Base-by-base conservation (phyloP, 2,329 filamentous ascomycete species). In the Monosporascus sp. region DNA sequence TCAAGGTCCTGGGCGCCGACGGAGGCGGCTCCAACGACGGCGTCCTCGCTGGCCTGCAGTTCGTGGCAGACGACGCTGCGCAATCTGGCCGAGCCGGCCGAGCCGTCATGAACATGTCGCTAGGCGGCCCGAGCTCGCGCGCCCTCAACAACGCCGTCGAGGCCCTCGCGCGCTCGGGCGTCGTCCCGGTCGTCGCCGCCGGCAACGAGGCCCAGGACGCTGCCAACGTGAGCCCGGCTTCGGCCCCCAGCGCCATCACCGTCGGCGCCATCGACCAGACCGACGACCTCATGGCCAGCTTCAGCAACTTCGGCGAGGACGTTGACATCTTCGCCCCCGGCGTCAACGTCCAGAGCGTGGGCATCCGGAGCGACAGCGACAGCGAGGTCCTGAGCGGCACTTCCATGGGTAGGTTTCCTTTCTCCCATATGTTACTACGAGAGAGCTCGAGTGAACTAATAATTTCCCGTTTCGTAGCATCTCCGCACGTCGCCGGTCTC, bases 401-500 rank as follows among this genome's bases (percentile, higher is more conserved):
- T 56, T 80, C 78, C 56, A 87, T 86, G 84, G 65, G 66, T 69
- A 57, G 58, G 65, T 57, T 25, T 50, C 38, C 22, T 20, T 11
- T 8, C 39, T 3, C 31, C 15, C 51, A 1, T 39, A 3, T 37
- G 47, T 20, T 47, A 14, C 39, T 42, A 9, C 22, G 2, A 38
- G 24, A 37, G 11, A 25, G 7, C n/a, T 31, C 11, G 31, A 34
- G 31, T 34, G 31, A 34, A 42, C 62, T 65, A 61, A 65, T 53
- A 8, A 3, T 11, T 24, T 11, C 3, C 27, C 27, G 1, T 27
- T 18, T 65, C 27, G 75, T 76, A 81, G 84, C 86, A 25, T 78
- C 79, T 14, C 86, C 86, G 1, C 85, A 88, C 65, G 77, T 89
- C 51, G 79, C 82, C 47, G 86, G 86, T 47, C 73, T 89, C 3